These are phyloP conservation scores for Entoloma clypeatum DNA, from an alignment of 1,284 basidiomycete species.

Conservation along the genomic window DNA sequence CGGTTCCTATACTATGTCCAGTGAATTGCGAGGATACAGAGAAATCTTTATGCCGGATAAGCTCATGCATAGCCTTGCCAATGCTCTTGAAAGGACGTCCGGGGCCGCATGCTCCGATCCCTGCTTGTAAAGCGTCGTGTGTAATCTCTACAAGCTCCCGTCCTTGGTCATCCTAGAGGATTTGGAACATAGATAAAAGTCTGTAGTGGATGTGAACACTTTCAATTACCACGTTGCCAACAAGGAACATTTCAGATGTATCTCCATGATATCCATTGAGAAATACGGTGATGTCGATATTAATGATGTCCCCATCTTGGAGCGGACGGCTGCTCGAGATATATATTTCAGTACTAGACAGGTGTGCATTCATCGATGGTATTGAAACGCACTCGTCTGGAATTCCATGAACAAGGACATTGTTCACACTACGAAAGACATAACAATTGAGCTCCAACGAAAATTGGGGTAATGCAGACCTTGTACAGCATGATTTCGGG, in stretches of 20 bases:
- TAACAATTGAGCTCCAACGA: background rate
- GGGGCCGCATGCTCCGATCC: slow-evolving; percentile 75
- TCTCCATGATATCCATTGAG: slow-evolving; percentile 82
- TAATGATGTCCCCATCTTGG: slow-evolving; percentile 78
- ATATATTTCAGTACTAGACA: slow-evolving; percentile 6
- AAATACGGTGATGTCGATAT: slow-evolving; percentile 82
- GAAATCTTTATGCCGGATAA: slow-evolving; percentile 34
- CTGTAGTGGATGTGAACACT: slow-evolving; percentile 14
- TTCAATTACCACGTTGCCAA: slow-evolving; percentile 77
- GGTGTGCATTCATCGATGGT: slow-evolving; percentile 5
- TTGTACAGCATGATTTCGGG: slow-evolving; percentile 85
- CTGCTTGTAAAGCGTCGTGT: slow-evolving; percentile 65
- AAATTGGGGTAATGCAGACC: slow-evolving; percentile 23
- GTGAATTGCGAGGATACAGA: slow-evolving; percentile 74
- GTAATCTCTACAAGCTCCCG: slow-evolving; percentile 60
- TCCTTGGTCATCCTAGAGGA: slow-evolving; percentile 60
- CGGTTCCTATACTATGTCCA: slow-evolving; percentile 84
- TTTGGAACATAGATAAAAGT: background rate
- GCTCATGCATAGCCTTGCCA: slow-evolving; percentile 69
- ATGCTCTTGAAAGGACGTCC: slow-evolving; percentile 72
- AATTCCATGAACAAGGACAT: slow-evolving; percentile 81
- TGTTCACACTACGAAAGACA: slow-evolving; percentile 61
- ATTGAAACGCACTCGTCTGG: slow-evolving; percentile 84
- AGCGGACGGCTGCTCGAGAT: slow-evolving; percentile 59
- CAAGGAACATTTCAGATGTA: slow-evolving; percentile 76